Evolutionary conservation across 1,139 yeast genomes (phyloP).

Genomic region (Hanseniaspora uvarum): DNA sequence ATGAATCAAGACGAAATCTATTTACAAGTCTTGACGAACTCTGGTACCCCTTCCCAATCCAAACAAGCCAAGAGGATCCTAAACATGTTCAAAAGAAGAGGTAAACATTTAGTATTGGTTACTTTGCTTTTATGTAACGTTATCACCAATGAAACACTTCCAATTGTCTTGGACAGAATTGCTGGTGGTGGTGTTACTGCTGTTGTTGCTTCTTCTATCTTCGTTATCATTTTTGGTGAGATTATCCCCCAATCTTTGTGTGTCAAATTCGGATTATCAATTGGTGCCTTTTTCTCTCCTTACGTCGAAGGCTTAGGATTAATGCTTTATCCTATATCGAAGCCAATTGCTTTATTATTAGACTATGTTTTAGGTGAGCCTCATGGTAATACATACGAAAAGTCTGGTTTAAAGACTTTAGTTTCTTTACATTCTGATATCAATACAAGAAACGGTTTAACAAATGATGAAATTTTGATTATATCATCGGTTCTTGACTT

Average conservation of each 20-base stretch:
- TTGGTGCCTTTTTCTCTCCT: slow-evolving; percentile 85
- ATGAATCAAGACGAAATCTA: slow-evolving; percentile 98
- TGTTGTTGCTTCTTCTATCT: slow-evolving; percentile 80
- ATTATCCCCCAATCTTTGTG: slow-evolving; percentile 90
- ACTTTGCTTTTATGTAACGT: slow-evolving; percentile 78
- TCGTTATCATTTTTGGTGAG: slow-evolving; percentile 91
- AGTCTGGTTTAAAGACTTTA: slow-evolving; percentile 83
- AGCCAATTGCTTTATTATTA: slow-evolving; percentile 73
- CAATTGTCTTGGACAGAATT: slow-evolving; percentile 83
- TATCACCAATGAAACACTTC: slow-evolving; percentile 88
- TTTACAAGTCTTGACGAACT: slow-evolving; percentile 49
- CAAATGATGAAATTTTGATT: slow-evolving; percentile 91
- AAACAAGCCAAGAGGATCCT: slow-evolving; percentile 67
- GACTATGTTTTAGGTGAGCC: slow-evolving; percentile 86
- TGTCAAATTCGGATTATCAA: slow-evolving; percentile 83
- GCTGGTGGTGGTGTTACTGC: slow-evolving; percentile 98
- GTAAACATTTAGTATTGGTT: slow-evolving; percentile 97
- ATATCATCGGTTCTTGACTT: slow-evolving; percentile 87
- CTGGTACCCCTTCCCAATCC: slow-evolving; percentile 50
- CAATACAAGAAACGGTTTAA: slow-evolving; percentile 50
- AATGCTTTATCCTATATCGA: slow-evolving; percentile 81
- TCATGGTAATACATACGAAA: slow-evolving; percentile 89
- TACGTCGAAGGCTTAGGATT: slow-evolving; percentile 81
- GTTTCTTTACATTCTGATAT: slow-evolving; percentile 84
- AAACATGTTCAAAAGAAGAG: slow-evolving; percentile 51